Conservation (phyloP, 208 protist genomes). For the Leishmania gerbilli region DNA sequence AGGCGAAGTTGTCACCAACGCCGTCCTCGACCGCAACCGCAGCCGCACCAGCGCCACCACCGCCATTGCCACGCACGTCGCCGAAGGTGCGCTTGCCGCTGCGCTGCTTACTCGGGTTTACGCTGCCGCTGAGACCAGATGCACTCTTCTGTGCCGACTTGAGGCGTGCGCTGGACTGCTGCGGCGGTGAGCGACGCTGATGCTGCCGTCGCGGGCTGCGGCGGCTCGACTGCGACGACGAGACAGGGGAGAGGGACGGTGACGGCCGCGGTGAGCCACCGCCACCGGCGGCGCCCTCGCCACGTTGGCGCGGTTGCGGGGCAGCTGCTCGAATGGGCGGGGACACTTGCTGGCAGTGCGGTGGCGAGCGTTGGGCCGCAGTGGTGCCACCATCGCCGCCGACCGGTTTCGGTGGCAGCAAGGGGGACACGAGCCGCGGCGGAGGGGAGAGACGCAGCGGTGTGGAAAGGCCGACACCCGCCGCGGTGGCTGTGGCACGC, state of each 20-base stretch:
- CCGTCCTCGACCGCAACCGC: neutral
- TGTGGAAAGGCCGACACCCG: neutral
- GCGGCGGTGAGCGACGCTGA: conserved; percentile 9
- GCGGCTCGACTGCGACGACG: neutral
- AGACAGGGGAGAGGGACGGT: conserved; percentile 2
- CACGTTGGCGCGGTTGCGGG: neutral
- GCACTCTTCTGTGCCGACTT: neutral
- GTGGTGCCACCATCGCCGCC: neutral
- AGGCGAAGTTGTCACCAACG: conserved; percentile 15
- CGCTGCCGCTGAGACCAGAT: neutral
- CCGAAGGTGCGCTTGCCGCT: neutral
- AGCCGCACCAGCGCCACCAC: neutral
- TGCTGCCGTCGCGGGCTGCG: neutral
- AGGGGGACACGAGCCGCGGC: neutral
- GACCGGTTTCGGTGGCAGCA: neutral
- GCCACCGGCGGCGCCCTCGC: neutral
- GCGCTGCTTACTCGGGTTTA: conserved; percentile 2
- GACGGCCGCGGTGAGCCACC: neutral
- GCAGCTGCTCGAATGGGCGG: neutral
- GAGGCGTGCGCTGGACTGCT: neutral
- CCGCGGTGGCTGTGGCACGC: neutral
- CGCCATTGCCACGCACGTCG: neutral
- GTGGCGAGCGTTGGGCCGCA: neutral
- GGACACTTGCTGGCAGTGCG: neutral
- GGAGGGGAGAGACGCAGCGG: conserved; percentile 10